A percentile compares a stretch with the other conserved stretches of the same genome.
Evolutionary conservation across 1,284 basidiomycete genomes (phyloP).

Genomic region (Ceratobasidium sp.): DNA sequence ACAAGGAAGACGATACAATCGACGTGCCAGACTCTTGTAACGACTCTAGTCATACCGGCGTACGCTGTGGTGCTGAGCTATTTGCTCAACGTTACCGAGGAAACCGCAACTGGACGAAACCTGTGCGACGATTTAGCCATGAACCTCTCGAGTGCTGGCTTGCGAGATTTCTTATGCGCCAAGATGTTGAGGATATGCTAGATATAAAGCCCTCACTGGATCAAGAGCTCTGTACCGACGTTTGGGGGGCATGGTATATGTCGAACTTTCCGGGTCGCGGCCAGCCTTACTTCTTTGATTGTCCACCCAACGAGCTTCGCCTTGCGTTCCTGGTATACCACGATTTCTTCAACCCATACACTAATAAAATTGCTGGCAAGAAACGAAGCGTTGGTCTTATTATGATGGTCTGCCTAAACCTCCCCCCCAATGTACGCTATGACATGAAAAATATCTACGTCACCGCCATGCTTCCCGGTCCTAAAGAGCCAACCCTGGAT

Average conservation of each 20-base stretch:
- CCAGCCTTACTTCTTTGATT: constrained; percentile 46
- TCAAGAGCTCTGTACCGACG: background rate
- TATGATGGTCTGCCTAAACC: constrained; percentile 58
- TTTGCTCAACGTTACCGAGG: background rate
- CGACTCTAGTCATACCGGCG: too few species aligned
- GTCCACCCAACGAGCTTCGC: constrained; percentile 49
- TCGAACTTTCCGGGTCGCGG: constrained; percentile 51
- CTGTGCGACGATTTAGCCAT: constrained; percentile 4
- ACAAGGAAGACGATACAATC: too few species aligned
- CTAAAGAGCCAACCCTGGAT: constrained; percentile 48
- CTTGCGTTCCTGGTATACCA: constrained; percentile 56
- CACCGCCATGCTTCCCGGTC: constrained; percentile 57
- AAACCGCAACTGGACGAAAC: background rate
- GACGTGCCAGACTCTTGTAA: too few species aligned
- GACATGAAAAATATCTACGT: constrained; percentile 59
- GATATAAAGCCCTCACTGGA: background rate
- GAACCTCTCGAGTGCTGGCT: constrained; percentile 31
- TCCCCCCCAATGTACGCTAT: constrained; percentile 57
- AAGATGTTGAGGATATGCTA: constrained; percentile 30
- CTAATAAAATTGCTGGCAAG: constrained; percentile 55
- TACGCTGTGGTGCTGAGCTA: background rate
- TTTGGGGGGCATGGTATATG: constrained; percentile 55
- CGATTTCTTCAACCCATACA: constrained; percentile 61
- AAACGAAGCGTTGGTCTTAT: constrained; percentile 57
- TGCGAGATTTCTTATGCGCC: constrained; percentile 14